Evolutionary conservation across 2,329 filamentous ascomycete species (phyloP), one percentile per base, ranked within the genome.

Genomic region (Fusarium oxysporum): DNA sequence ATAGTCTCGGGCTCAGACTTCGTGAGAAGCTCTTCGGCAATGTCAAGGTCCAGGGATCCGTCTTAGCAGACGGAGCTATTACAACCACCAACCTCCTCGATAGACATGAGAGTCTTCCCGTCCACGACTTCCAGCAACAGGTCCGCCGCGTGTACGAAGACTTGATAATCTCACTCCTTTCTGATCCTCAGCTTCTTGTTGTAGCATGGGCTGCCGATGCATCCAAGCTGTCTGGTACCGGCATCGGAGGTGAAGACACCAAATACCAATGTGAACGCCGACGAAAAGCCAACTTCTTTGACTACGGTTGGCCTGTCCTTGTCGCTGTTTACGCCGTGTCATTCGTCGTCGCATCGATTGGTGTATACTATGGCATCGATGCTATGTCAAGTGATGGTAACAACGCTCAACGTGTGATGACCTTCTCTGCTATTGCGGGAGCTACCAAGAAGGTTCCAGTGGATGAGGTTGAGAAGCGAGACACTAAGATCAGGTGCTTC

Each of bases 141-240:
- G 37, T 76, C 2, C 32, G 51, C 0, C 56, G 50, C 0, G 13
- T 58, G 0, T 76, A 76, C 8, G 74, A 76, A 19, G 68, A 76
- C 1, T 32, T 75, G 0, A 63, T 76, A 2, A 55, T 76, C 12
- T 76, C 74, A 5, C 37, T 76, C 2, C 56, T 76, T 2, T 75
- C 72, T 1, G 71, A 76, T 6, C 64, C 58, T 0, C 74, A 76
- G n/a, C 62, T 76, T 2, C 58, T 76, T 3, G 72, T 51, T 3
- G 74, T 76, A 1, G 71, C 74, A 4, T 76, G 74, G 74, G 74
- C 74, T 28, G 47, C 53, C 3, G 45, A 76, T 10, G 47, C 74
- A 0, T 65, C 70, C 5, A 65, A 64, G 35, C 23, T 65, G 10
- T 71, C 74, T 2, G 70, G 68, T 6, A 61, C 68, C 1, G 59